Conservation (phyloP, 192 early-diverging fungal genomes). For the Rhizophagus clarus region DNA sequence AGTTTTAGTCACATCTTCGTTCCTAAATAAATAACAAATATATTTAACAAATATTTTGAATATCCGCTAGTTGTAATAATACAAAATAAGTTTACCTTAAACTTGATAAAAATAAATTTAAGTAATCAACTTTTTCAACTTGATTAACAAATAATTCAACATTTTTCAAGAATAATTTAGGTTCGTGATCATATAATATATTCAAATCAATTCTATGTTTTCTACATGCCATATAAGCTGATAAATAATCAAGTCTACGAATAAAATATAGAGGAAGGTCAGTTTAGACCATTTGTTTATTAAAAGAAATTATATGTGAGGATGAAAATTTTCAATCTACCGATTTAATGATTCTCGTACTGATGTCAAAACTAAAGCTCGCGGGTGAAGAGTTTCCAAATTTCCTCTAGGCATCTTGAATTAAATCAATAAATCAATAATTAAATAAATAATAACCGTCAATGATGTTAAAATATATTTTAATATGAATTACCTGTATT, state of each 20-base stretch:
- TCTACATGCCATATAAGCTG: slow-evolving; percentile 82
- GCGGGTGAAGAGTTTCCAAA: slow-evolving; percentile 89
- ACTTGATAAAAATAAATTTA: slow-evolving; percentile 89
- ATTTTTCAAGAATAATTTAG: slow-evolving; percentile 67
- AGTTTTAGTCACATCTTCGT: no score
- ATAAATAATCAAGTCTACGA: slow-evolving; percentile 63
- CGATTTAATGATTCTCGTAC: slow-evolving; percentile 63
- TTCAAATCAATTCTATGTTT: slow-evolving; percentile 95
- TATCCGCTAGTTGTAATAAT: background rate
- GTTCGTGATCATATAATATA: slow-evolving; percentile 80
- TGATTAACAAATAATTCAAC: slow-evolving; percentile 74
- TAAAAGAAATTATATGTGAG: no score
- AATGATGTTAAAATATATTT: background rate
- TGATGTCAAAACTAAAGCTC: slow-evolving; percentile 80
- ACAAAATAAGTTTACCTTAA: slow-evolving; percentile 45
- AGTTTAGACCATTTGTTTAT: no score
- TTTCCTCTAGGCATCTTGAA: slow-evolving; percentile 93
- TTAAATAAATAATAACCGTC: background rate
- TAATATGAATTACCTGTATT: slow-evolving; percentile 55
- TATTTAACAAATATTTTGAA: background rate
- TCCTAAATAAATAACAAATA: no score
- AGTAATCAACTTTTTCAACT: slow-evolving; percentile 77
- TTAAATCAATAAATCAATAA: slow-evolving; percentile 35
- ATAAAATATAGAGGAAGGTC: background rate
- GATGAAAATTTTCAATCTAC: slow-evolving; percentile 32